phyloP scores from a whole-genome alignment of 2,329 filamentous ascomycete species.

The Trichoderma atroviride region DNA sequence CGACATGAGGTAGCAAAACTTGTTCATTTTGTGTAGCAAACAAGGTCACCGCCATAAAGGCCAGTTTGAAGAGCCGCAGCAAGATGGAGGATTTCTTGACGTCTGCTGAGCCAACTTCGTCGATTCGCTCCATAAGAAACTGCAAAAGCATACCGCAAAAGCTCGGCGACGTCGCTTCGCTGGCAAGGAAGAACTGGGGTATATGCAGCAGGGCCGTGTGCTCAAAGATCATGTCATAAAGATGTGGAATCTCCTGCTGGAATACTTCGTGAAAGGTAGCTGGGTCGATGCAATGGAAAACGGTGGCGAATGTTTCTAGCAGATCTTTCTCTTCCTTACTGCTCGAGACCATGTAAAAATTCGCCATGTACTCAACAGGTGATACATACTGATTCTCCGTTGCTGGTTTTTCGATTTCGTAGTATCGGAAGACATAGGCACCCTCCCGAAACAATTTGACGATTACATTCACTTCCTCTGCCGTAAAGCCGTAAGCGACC shows the following conservation, averaged over 20 bases:
- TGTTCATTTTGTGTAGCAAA: slow-evolving; percentile 95
- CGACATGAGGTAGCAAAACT: slow-evolving; percentile 91
- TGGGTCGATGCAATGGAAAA: slow-evolving; percentile 97
- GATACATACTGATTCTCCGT: slow-evolving; percentile 75
- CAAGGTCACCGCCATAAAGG: slow-evolving; percentile 98
- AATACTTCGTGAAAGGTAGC: slow-evolving; percentile 99
- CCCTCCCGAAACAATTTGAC: slow-evolving; percentile 97
- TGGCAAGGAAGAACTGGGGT: slow-evolving; percentile 97
- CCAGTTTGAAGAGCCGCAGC: slow-evolving; percentile 92
- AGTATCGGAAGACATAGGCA: slow-evolving; percentile 95
- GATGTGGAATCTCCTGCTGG: slow-evolving; percentile 91
- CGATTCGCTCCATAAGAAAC: slow-evolving; percentile 95
- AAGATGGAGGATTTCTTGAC: slow-evolving; percentile 92
- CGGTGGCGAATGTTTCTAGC: slow-evolving; percentile 94
- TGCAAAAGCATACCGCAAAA: slow-evolving; percentile 98
- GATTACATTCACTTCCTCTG: slow-evolving; percentile 94
- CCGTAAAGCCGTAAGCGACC: slow-evolving; percentile 93
- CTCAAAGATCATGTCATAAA: slow-evolving; percentile 98
- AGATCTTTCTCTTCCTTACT: slow-evolving; percentile 97
- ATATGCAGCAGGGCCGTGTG: slow-evolving; percentile 93
- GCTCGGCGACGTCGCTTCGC: slow-evolving; percentile 93
- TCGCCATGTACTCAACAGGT: slow-evolving; percentile 88
- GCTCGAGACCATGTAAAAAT: slow-evolving; percentile 91
- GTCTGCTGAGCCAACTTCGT: slow-evolving; percentile 90
- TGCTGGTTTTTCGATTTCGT: slow-evolving; percentile 80